These are phyloP conservation scores for Linderniella brevidens DNA, from an alignment of 257 asterid species.

Conservation along the genomic window DNA sequence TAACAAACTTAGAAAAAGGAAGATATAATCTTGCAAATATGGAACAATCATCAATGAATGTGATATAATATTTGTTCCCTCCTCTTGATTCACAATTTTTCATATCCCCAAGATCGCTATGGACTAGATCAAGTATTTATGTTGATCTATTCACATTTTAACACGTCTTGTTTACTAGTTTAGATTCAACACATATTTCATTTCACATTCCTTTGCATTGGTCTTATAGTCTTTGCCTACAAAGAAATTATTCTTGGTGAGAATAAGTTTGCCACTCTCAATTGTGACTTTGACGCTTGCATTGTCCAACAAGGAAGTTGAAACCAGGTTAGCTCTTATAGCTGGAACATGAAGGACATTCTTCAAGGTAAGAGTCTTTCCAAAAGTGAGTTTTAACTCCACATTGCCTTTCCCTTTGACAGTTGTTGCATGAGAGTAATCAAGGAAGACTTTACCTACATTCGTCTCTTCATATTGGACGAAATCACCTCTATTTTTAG, in stretches of 20 bases:
- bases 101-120: background rate
- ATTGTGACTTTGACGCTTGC: no score
- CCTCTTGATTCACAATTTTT: background rate
- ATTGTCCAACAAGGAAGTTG: no score
- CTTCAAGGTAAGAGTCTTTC: no score
- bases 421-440: no score
- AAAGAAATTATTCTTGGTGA: background rate
- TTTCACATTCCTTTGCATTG: background rate
- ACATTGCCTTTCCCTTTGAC: no score
- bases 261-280: no score
- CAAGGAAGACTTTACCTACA: no score
- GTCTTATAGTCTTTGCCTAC: background rate
- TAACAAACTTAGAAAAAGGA: background rate
- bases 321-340: no score
- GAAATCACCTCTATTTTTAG: no score
- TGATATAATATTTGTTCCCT: background rate
- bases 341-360: no score
- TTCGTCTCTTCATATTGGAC: no score
- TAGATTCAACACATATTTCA: background rate
- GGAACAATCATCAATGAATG: background rate
- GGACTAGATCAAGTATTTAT: background rate
- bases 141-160: background rate
- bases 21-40: background rate
- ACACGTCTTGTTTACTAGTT: background rate
- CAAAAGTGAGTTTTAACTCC: no score